Conservation (phyloP, 2,329 filamentous ascomycete genomes). For the Lachnellula hyalina region DNA sequence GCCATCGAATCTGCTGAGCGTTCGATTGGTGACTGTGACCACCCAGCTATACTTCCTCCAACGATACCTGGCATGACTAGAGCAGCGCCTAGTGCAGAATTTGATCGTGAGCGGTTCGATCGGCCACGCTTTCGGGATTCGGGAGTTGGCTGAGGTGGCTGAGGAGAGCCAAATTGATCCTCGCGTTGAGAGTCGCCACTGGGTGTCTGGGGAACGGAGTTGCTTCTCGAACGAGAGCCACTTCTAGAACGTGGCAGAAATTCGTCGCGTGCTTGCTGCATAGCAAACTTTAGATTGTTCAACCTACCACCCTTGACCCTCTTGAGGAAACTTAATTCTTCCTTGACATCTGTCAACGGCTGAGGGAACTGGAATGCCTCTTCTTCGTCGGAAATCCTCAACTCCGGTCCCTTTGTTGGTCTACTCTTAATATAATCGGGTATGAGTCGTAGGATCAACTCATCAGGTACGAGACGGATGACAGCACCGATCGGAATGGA, state of each 20-base stretch:
- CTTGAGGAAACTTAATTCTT: conserved; percentile 77
- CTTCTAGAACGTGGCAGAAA: conserved; percentile 58
- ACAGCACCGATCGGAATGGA: conserved; percentile 79
- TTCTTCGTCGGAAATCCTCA: conserved; percentile 62
- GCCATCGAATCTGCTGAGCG: conserved; percentile 35
- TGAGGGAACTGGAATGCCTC: conserved; percentile 63
- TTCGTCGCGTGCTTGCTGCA: conserved; percentile 68
- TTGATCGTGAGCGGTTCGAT: conserved; percentile 57
- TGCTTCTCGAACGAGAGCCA: conserved; percentile 58
- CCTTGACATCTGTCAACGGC: conserved; percentile 67
- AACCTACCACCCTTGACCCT: conserved; percentile 75
- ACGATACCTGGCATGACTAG: conserved; percentile 81
- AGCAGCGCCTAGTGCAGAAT: conserved; percentile 68
- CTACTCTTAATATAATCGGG: conserved; percentile 27
- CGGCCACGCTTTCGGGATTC: conserved; percentile 61
- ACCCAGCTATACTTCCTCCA: conserved; percentile 69
- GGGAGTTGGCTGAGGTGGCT: conserved; percentile 42
- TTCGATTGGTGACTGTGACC: conserved; percentile 75
- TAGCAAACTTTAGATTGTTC: conserved; percentile 74
- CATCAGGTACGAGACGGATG: conserved; percentile 79
- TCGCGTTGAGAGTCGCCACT: conserved; percentile 44
- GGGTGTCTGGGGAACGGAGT: conserved; percentile 62
- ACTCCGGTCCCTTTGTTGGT: conserved; percentile 28
- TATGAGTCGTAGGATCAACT: conserved; percentile 25
- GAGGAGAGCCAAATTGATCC: conserved; percentile 42